Evolutionary conservation across 2,329 filamentous ascomycete species (phyloP), one percentile per base, ranked within the genome.

Genomic region (Juglanconis juglandina): DNA sequence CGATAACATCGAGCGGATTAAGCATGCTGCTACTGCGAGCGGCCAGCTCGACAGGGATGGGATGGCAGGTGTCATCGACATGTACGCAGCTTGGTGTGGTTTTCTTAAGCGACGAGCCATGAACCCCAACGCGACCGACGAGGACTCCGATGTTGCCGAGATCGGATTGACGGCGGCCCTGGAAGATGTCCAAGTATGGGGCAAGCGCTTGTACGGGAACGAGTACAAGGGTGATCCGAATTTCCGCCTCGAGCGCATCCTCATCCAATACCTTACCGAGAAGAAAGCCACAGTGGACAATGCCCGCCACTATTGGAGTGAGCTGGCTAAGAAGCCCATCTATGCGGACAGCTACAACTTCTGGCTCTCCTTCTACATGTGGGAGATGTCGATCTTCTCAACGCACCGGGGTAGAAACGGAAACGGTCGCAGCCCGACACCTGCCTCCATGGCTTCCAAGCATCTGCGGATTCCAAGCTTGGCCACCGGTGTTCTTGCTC

Each of bases 31-130:
- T 6, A 98, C 93, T 0, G 91, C 88, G 69, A 92, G 91, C 32
- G 88, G 92, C 8, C 81, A 96, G 47, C 81, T 98, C 5, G 92
- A 96, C 71, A 87, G 90, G 64, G 87, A 92, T 63, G 93, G 92
- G 32, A 89, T 97, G 81, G 87, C 92, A 53, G 90, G 93, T 66
- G 87, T 97, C 37, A 84, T 98, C 61, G 92, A 96, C 68, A 91
- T 98, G 69, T 92, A 97, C 69, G 87, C 91, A 56, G 89, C 93
- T 0, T 99, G 95, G 95, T 97, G 94, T 70, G 92, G 92, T 53
- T 98, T 94, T 67, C 81, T 99, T 24, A 92, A 94, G 66, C 89
- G 95, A 32, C 88, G 88, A 53, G 92, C 94, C 17, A 92, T 96
- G 77, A 81, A 87, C 59, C 81, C 86, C 1, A 85, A 86, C 61